phyloP scores from a whole-genome alignment of 768 basidiomycete genomes.

The Plicaturopsis crispa region DNA sequence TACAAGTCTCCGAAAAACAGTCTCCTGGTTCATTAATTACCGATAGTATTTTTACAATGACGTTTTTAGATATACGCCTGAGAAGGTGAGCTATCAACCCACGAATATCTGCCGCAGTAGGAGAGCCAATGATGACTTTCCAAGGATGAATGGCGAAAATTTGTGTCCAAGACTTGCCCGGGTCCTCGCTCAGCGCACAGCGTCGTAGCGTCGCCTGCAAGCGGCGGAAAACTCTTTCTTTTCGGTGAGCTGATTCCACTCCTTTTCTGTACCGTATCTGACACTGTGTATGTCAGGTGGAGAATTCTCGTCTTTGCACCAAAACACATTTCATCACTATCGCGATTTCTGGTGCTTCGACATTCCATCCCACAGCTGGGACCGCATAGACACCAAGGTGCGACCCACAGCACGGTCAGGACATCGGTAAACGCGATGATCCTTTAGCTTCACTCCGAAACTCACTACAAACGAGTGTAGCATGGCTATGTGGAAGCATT shows the following conservation, averaged over 20 bases:
- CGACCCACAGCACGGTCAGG: constrained; percentile 78
- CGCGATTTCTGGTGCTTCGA: constrained; percentile 88
- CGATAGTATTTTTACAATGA: constrained; percentile 80
- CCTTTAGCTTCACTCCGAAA: not conserved
- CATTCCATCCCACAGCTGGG: constrained; percentile 73
- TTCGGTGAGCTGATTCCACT: constrained; percentile 55
- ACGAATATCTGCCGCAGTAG: not conserved
- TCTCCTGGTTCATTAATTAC: not conserved
- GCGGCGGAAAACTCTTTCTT: constrained; percentile 82
- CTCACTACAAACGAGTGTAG: constrained; percentile 23
- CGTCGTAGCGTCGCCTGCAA: constrained; percentile 60
- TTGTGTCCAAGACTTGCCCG: constrained; percentile 77
- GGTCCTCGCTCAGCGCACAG: constrained; percentile 87
- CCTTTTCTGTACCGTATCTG: too few relatives aligned
- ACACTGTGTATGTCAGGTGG: constrained; percentile 43
- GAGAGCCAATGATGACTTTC: not conserved
- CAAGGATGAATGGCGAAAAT: constrained; percentile 85
- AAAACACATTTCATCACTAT: constrained; percentile 34
- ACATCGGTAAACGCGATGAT: constrained; percentile 49
- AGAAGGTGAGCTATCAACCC: constrained; percentile 50
- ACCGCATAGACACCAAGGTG: constrained; percentile 80
- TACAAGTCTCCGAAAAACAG: constrained; percentile 2
- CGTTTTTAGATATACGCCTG: constrained; percentile 79
- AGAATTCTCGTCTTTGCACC: constrained; percentile 79
- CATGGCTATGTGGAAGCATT: constrained; percentile 89